phyloP scores from a whole-genome alignment of 495 filamentous ascomycete genomes.

The Letharia lupina region DNA sequence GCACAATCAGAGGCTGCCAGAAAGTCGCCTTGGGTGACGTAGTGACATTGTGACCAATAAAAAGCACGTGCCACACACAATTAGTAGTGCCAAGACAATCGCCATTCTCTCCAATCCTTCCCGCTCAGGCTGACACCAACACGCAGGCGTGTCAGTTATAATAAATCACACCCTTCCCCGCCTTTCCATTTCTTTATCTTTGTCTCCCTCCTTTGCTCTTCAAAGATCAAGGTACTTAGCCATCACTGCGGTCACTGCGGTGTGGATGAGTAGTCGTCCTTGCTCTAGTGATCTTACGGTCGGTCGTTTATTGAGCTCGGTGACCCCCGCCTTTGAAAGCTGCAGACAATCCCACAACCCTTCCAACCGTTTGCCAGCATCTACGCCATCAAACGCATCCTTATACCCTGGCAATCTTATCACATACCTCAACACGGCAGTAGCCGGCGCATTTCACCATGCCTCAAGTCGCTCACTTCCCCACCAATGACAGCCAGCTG shows the following conservation, averaged over 20 bases:
- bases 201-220: too few species aligned
- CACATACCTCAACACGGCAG: not conserved
- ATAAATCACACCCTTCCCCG: not conserved
- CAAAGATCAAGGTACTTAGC: too few species aligned
- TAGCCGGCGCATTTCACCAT: not conserved
- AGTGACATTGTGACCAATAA: not conserved
- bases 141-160: not conserved
- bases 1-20: constrained; percentile 1
- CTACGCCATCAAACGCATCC: not conserved
- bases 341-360: not conserved
- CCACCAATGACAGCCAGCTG: constrained; percentile 16
- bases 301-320: not conserved
- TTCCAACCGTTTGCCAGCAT: constrained; percentile 3
- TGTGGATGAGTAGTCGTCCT: not conserved
- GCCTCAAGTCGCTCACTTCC: constrained; percentile 9
- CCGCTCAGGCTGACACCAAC: not conserved
- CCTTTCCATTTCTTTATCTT: not conserved
- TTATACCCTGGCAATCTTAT: not conserved
- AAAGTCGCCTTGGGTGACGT: not conserved
- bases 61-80: not conserved
- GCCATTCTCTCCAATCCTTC: not conserved
- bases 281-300: not conserved
- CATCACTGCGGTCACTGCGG: not conserved
- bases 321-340: not conserved
- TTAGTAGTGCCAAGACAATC: not conserved